Conservation (phyloP, 805 yeast genomes). For the Yamadazyma scolyti region DNA sequence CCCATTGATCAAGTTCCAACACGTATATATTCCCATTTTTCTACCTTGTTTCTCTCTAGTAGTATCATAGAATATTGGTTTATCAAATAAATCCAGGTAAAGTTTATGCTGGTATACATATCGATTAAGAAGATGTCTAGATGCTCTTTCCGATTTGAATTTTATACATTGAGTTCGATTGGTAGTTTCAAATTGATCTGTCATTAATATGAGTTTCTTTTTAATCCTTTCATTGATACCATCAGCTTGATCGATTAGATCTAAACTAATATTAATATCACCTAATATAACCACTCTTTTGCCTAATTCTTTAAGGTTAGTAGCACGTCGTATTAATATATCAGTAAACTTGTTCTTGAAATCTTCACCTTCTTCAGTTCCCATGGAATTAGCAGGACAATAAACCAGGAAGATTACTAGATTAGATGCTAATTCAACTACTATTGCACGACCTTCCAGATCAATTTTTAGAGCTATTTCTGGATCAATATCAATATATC, state of each 20-base stretch:
- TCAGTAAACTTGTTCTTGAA: slow-evolving; percentile 57
- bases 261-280: slow-evolving; percentile 79
- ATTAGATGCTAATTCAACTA: slow-evolving; percentile 65
- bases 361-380: slow-evolving; percentile 61
- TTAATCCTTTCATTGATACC: slow-evolving; percentile 44
- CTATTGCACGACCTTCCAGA: slow-evolving; percentile 78
- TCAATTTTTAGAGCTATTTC: slow-evolving; percentile 52
- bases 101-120: slow-evolving; percentile 18
- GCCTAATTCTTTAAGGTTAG: slow-evolving; percentile 49
- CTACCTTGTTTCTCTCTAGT: slow-evolving; percentile 56
- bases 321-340: slow-evolving; percentile 58
- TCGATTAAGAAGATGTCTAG: slow-evolving; percentile 26
- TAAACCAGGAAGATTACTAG: slow-evolving; percentile 65
- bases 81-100: slow-evolving; percentile 1
- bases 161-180: slow-evolving; percentile 21
- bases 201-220: slow-evolving; percentile 25
- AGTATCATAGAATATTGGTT: slow-evolving; percentile 46
- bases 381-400: slow-evolving; percentile 88
- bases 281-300: slow-evolving; percentile 81
- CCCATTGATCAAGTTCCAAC: slow-evolving; percentile 83
- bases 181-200: slow-evolving; percentile 9
- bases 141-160: slow-evolving; percentile 30
- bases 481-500: slow-evolving; percentile 48
- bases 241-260: slow-evolving; percentile 81
- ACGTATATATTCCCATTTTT: slow-evolving; percentile 70